A percentile compares a stretch with the other conserved stretches of the same genome.
Evolutionary conservation across 1,284 basidiomycete species (phyloP).

Genomic region (Trametes polyzona): DNA sequence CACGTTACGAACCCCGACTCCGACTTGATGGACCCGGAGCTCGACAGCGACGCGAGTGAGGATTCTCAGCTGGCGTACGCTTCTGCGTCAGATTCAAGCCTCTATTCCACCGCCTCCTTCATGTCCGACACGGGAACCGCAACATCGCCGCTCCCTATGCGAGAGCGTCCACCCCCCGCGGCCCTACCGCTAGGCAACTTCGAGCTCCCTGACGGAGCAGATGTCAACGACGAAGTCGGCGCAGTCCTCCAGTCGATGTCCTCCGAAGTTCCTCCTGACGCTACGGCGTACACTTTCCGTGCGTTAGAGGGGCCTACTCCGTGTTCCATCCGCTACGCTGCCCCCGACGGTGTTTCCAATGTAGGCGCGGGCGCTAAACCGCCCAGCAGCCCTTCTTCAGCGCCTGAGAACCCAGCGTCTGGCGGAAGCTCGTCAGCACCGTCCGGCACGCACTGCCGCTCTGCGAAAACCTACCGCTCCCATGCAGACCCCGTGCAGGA

Average conservation of each 20-base stretch:
- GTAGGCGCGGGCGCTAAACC: not conserved
- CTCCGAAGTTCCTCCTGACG: not conserved
- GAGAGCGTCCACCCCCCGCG: not conserved
- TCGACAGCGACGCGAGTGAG: not conserved
- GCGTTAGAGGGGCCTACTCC: not conserved
- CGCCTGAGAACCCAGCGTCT: not conserved
- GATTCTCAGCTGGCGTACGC: not conserved
- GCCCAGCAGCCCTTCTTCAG: not conserved
- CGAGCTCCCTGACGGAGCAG: constrained; percentile 27
- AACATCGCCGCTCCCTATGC: not conserved
- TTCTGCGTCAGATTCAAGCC: constrained; percentile 27
- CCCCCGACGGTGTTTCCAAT: not conserved
- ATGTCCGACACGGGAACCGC: not conserved
- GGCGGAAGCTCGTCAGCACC: not conserved
- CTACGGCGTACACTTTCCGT: too few species aligned
- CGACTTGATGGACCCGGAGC: not conserved
- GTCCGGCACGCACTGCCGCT: not conserved
- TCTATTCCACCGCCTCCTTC: constrained; percentile 27
- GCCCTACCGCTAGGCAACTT: constrained; percentile 24
- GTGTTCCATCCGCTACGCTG: not conserved
- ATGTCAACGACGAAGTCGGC: constrained; percentile 34
- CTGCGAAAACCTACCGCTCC: not conserved
- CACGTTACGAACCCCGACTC: constrained; percentile 9
- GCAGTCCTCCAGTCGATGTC: constrained; percentile 28
- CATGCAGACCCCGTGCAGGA: not conserved